Percentiles rank a stretch among this genome's conserved stretches.
Conservation (phyloP, 2,329 filamentous ascomycete species). For the Ceratocystis smalleyi region DNA sequence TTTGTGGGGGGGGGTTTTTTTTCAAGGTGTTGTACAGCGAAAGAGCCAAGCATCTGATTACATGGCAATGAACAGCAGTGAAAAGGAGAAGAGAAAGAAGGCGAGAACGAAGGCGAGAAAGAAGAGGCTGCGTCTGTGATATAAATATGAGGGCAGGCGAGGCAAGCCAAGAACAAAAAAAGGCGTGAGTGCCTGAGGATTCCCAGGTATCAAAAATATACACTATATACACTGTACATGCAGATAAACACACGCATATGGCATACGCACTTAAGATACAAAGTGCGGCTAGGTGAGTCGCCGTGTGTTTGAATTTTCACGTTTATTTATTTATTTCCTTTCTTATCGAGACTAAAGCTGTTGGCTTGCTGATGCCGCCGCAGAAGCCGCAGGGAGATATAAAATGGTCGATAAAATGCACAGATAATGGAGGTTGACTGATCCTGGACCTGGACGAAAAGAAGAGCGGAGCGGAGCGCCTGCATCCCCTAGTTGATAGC, state of each 20-base stretch:
- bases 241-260: not conserved
- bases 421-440: not conserved
- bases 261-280: no score
- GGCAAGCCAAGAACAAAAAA: not conserved
- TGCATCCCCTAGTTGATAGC: not conserved
- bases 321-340: not conserved
- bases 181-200: not conserved
- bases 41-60: not conserved
- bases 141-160: not conserved
- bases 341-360: not conserved
- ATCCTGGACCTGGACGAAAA: not conserved
- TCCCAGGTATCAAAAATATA: not conserved
- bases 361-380: not conserved
- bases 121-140: not conserved
- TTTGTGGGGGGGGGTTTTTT: not conserved
- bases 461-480: not conserved
- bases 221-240: not conserved
- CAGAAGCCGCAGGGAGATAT: not conserved
- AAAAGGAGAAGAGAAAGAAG: not conserved
- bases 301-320: not conserved
- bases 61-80: no score
- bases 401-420: not conserved
- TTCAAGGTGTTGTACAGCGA: not conserved
- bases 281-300: no score
- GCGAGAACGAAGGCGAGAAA: not conserved